Evolutionary conservation across 768 basidiomycete species (phyloP).

Genomic region (Mycena galericulata): DNA sequence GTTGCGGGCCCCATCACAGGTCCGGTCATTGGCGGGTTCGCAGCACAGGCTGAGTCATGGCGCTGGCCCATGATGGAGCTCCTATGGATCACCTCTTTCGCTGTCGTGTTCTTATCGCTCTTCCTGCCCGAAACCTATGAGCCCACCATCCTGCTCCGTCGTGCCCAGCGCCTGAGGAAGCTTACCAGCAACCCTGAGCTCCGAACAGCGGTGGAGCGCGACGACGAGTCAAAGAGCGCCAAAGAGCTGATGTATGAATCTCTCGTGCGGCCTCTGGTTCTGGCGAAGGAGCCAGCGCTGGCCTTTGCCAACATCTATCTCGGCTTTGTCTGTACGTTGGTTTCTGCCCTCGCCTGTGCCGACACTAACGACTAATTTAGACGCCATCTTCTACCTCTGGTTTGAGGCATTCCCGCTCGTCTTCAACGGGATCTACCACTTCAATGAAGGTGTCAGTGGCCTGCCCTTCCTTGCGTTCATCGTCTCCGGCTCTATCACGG

Average conservation of each 20-base stretch:
- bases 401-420: slow-evolving; percentile 48
- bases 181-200: not conserved
- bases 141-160: not conserved
- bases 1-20: not conserved
- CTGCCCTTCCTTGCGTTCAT: slow-evolving; percentile 35
- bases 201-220: not conserved
- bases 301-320: not conserved
- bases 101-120: not conserved
- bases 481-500: slow-evolving; percentile 26
- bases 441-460: slow-evolving; percentile 43
- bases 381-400: slow-evolving; percentile 46
- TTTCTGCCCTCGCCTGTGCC: not conserved
- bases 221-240: not conserved
- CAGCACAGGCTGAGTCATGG: not conserved
- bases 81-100: not conserved
- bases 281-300: not conserved
- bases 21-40: not conserved
- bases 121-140: not conserved
- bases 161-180: not conserved
- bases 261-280: not conserved
- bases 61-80: not conserved
- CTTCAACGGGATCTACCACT: slow-evolving; percentile 46
- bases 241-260: not conserved
- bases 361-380: not conserved
- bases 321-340: not conserved